Percentiles rank a stretch among this genome's conserved stretches.
Evolutionary conservation across 1,139 yeast genomes (phyloP).

Genomic region (Meyerozyma athensensis): DNA sequence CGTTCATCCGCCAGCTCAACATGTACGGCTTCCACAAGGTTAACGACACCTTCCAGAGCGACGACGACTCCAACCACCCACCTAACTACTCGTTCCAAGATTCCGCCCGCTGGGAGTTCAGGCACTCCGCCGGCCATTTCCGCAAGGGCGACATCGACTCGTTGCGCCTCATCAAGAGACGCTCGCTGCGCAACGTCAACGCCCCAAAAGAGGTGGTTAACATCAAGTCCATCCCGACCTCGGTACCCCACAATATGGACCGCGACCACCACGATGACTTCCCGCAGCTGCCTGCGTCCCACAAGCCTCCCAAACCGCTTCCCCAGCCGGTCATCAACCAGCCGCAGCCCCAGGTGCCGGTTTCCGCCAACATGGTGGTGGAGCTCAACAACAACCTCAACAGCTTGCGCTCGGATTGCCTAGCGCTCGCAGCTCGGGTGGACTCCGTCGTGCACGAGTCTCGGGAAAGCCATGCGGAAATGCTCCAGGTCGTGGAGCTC

Average conservation of each 20-base stretch:
- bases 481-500: constrained; percentile 2
- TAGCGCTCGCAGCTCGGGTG: constrained; percentile 1
- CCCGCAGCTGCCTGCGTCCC: constrained; percentile 5
- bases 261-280: constrained; percentile 9
- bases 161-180: constrained; percentile 55
- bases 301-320: not conserved
- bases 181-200: constrained; percentile 53
- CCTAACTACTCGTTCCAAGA: constrained; percentile 2
- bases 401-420: constrained; percentile 3
- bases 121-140: constrained; percentile 62
- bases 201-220: constrained; percentile 39
- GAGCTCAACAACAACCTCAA: constrained; percentile 4
- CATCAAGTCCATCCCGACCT: constrained; percentile 28
- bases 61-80: constrained; percentile 10
- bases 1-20: constrained; percentile 52
- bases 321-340: not conserved
- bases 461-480: constrained; percentile 1
- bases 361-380: constrained; percentile 3
- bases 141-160: constrained; percentile 59
- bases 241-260: constrained; percentile 14
- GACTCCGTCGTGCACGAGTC: constrained; percentile 3
- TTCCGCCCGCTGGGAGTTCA: constrained; percentile 55
- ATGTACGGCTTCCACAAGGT: constrained; percentile 69
- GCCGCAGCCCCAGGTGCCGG: constrained; percentile 2
- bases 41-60: constrained; percentile 32